Evolutionary conservation across 768 basidiomycete species (phyloP).

Genomic region (Lyophyllum shimeji): DNA sequence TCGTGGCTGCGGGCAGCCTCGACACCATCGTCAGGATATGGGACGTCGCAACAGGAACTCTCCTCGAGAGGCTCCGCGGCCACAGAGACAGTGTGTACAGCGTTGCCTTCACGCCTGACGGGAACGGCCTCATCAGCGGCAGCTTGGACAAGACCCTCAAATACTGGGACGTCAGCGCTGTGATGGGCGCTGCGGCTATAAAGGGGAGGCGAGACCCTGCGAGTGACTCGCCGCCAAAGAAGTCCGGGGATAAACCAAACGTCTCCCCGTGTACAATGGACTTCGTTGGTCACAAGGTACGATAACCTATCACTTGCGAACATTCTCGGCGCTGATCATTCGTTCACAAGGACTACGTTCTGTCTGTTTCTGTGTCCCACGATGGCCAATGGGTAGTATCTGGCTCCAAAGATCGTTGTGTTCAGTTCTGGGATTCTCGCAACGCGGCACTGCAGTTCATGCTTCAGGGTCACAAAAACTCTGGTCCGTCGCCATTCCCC

Average conservation of each 20-base stretch:
- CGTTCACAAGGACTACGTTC: constrained; percentile 49
- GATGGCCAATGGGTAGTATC: constrained; percentile 95
- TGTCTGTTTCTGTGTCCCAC: constrained; percentile 70
- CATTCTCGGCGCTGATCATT: constrained; percentile 21
- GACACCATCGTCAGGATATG: constrained; percentile 83
- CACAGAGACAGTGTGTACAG: constrained; percentile 87
- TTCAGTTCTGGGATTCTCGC: constrained; percentile 90
- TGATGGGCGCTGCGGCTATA: constrained; percentile 57
- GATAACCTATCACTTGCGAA: constrained; percentile 31
- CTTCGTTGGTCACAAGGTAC: constrained; percentile 88
- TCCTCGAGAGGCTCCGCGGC: constrained; percentile 72
- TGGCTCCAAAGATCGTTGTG: constrained; percentile 92
- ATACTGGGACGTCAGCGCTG: constrained; percentile 80
- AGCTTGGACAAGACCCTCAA: constrained; percentile 88
- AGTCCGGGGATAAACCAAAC: constrained; percentile 52
- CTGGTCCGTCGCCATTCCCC: constrained; percentile 34
- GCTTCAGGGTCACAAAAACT: constrained; percentile 74
- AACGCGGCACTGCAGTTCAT: constrained; percentile 83
- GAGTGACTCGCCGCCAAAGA: constrained; percentile 21
- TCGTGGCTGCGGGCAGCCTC: constrained; percentile 66
- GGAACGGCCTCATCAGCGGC: constrained; percentile 86
- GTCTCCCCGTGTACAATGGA: constrained; percentile 65
- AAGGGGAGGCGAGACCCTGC: constrained; percentile 50
- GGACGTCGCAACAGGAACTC: constrained; percentile 62
- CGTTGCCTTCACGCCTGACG: constrained; percentile 91